Percentiles rank a stretch among this genome's conserved stretches.
Evolutionary conservation across 257 asterid genomes (phyloP).

Genomic region (Solanum habrochaites): DNA sequence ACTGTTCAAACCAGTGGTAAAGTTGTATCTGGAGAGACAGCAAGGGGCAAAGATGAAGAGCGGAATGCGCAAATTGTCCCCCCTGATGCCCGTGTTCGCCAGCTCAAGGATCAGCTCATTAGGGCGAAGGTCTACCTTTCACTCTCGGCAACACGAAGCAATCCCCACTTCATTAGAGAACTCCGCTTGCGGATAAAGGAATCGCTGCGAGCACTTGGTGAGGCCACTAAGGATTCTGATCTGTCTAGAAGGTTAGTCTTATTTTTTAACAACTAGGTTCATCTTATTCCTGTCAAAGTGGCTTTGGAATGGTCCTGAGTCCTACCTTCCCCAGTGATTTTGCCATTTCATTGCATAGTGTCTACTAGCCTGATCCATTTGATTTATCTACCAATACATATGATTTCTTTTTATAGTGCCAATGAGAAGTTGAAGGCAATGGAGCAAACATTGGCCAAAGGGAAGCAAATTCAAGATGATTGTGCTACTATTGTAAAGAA

Average conservation of each 20-base stretch:
- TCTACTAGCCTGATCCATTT: not conserved
- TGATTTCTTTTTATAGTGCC: conserved; percentile 35
- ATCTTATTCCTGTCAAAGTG: not conserved
- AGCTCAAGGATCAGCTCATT: conserved; percentile 73
- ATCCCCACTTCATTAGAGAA: conserved; percentile 71
- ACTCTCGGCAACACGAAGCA: conserved; percentile 60
- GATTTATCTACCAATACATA: not conserved
- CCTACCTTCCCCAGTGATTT: not conserved
- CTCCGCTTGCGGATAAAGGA: conserved; percentile 82
- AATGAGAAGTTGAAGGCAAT: conserved; percentile 56
- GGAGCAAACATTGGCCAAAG: conserved; percentile 72
- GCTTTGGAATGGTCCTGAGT: not conserved
- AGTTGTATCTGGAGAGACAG: conserved; percentile 25
- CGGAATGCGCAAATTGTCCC: conserved; percentile 26
- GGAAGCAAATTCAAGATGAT: conserved; percentile 75
- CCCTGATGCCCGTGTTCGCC: conserved; percentile 52
- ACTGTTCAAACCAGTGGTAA: conserved; percentile 27
- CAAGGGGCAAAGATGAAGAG: conserved; percentile 19
- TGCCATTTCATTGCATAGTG: not conserved
- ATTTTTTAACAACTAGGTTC: not conserved
- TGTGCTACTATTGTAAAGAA: conserved; percentile 47
- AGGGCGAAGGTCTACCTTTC: conserved; percentile 68
- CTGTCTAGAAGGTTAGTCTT: conserved; percentile 58
- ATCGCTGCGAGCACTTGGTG: conserved; percentile 66
- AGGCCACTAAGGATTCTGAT: conserved; percentile 72